phyloP scores from a whole-genome alignment of 371 early-diverging fungal genomes.

The Mucor circinelloides region DNA sequence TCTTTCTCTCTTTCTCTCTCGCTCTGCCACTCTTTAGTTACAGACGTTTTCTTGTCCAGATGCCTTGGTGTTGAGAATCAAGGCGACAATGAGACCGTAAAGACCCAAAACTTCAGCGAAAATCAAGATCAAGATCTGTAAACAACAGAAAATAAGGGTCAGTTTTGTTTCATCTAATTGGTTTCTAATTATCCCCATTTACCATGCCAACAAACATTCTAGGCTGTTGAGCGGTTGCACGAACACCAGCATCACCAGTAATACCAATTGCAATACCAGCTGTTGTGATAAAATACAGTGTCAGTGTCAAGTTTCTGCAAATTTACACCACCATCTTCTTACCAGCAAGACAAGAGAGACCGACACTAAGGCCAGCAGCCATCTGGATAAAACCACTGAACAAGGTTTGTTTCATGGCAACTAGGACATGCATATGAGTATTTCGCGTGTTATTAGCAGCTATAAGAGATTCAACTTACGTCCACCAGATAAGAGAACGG shows the following conservation, averaged over 20 bases:
- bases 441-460: not conserved
- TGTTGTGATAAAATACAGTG: not conserved
- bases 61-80: slow-evolving; percentile 94
- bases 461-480: slow-evolving; percentile 55
- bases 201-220: slow-evolving; percentile 94
- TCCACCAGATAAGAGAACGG: slow-evolving; percentile 85
- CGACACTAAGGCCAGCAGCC: slow-evolving; percentile 93
- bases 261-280: slow-evolving; percentile 98
- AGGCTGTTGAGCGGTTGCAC: slow-evolving; percentile 92
- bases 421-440: slow-evolving; percentile 19
- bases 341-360: slow-evolving; percentile 86
- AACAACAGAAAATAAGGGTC: slow-evolving; percentile 3
- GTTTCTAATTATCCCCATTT: not conserved
- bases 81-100: slow-evolving; percentile 93
- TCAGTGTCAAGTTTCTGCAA: not conserved
- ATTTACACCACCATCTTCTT: not conserved
- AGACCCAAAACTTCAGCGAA: slow-evolving; percentile 98
- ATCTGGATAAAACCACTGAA: slow-evolving; percentile 90
- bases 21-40: slow-evolving; percentile 21
- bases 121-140: slow-evolving; percentile 87
- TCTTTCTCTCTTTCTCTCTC: not conserved
- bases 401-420: slow-evolving; percentile 57
- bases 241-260: slow-evolving; percentile 95
- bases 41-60: slow-evolving; percentile 44
- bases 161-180: not conserved